These are phyloP conservation scores for Sphaerobolus stellatus DNA, from an alignment of 1,284 basidiomycete species.

Conservation along the genomic window DNA sequence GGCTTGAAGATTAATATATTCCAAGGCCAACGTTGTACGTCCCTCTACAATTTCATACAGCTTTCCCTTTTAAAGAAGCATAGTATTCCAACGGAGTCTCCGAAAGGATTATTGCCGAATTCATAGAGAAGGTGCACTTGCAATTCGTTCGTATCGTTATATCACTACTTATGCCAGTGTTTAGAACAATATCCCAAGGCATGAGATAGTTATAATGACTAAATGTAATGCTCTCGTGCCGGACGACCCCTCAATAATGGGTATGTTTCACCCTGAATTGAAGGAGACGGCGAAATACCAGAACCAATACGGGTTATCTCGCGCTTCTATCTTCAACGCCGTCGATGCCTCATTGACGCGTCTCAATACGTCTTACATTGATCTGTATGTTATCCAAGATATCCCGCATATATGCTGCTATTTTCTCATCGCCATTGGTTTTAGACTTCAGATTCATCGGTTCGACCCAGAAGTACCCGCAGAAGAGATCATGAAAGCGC, in stretches of 20 bases:
- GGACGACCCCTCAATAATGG: slow-evolving; percentile 16
- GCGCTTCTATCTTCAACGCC: slow-evolving; percentile 44
- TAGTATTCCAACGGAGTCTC: slow-evolving; percentile 20
- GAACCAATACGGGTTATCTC: slow-evolving; percentile 45
- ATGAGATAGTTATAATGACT: slow-evolving; percentile 46
- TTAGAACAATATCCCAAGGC: slow-evolving; percentile 55
- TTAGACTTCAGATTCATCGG: slow-evolving; percentile 44
- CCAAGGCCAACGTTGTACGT: no score
- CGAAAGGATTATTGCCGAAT: slow-evolving; percentile 18
- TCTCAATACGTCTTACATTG: slow-evolving; percentile 45
- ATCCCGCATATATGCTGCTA: no score
- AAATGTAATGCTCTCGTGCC: slow-evolving; percentile 31
- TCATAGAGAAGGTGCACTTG: slow-evolving; percentile 17
- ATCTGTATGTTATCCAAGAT: no score
- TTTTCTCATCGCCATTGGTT: no score
- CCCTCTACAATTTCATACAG: no score
- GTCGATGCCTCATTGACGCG: slow-evolving; percentile 44
- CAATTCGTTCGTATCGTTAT: no score
- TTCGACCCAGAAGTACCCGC: slow-evolving; percentile 35
- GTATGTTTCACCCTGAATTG: slow-evolving; percentile 12
- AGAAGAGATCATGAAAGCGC: slow-evolving; percentile 44
- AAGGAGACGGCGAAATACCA: slow-evolving; percentile 33
- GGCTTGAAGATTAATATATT: no score
- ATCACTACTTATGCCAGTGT: neutral
- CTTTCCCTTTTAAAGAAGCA: neutral